Percentiles rank a stretch among this genome's conserved stretches.
phyloP scores from a whole-genome alignment of 257 asterid species.

The Solanum appendiculatum region DNA sequence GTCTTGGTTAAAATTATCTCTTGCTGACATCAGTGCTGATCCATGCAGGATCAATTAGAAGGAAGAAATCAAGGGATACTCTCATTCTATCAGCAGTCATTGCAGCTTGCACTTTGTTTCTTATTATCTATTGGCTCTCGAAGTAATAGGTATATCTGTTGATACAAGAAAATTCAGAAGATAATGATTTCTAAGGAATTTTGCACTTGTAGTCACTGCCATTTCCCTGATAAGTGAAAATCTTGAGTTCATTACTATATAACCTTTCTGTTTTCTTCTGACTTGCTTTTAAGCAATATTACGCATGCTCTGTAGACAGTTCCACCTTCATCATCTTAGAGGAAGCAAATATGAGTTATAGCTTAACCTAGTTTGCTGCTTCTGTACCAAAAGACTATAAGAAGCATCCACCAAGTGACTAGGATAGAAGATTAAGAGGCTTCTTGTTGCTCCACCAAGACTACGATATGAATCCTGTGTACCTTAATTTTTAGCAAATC shows the following conservation, averaged over 20 bases:
- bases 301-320: neutral
- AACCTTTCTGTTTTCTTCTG: neutral
- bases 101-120: constrained; percentile 95
- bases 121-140: constrained; percentile 92
- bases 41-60: constrained; percentile 72
- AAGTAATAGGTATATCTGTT: constrained; percentile 33
- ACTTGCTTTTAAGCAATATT: neutral
- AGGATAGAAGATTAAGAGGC: neutral
- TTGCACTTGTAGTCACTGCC: constrained; percentile 14
- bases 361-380: neutral
- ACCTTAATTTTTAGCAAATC: neutral
- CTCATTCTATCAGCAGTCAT: constrained; percentile 92
- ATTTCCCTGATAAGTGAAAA: neutral
- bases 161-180: constrained; percentile 3
- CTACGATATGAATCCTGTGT: neutral
- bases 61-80: constrained; percentile 83
- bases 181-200: constrained; percentile 14
- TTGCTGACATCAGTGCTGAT: constrained; percentile 4
- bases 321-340: neutral
- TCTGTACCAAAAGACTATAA: neutral
- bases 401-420: neutral
- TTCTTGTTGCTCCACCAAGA: neutral
- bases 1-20: neutral
- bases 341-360: neutral
- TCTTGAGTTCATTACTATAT: neutral